phyloP scores from a whole-genome alignment of 208 protist species.

The Phytomonas francai region DNA sequence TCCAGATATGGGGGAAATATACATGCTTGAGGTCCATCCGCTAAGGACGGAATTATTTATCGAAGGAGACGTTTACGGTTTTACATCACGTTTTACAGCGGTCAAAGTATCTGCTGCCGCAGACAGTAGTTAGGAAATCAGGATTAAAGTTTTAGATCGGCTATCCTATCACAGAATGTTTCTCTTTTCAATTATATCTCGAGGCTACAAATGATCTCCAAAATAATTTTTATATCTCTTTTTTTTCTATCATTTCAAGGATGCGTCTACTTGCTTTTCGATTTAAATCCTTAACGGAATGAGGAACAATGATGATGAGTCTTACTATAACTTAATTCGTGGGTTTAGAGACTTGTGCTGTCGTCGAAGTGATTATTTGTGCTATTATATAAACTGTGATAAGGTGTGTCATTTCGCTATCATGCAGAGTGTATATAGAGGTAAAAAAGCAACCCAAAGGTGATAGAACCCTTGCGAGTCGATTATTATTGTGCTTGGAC shows the following conservation, averaged over 20 bases:
- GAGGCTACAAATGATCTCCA: background rate
- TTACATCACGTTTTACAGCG: slow-evolving; percentile 66
- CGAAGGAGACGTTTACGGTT: slow-evolving; percentile 39
- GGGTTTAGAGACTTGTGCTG: background rate
- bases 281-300: background rate
- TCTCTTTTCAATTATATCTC: background rate
- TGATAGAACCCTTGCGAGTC: background rate
- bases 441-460: background rate
- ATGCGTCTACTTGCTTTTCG: background rate
- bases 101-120: background rate
- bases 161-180: background rate
- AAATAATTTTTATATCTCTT: slow-evolving; percentile 3
- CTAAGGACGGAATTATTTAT: slow-evolving; percentile 54
- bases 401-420: background rate
- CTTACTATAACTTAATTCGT: background rate
- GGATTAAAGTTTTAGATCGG: background rate
- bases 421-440: background rate
- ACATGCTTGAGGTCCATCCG: slow-evolving; percentile 41
- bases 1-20: slow-evolving; percentile 32
- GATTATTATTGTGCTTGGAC: background rate
- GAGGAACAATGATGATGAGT: background rate
- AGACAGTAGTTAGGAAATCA: background rate
- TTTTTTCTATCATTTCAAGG: background rate
- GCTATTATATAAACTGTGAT: background rate
- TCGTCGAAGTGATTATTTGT: background rate